Evolutionary conservation across 805 yeast species (phyloP), one percentile per base, ranked within the genome.

Genomic region (Brettanomyces naardenensis): DNA sequence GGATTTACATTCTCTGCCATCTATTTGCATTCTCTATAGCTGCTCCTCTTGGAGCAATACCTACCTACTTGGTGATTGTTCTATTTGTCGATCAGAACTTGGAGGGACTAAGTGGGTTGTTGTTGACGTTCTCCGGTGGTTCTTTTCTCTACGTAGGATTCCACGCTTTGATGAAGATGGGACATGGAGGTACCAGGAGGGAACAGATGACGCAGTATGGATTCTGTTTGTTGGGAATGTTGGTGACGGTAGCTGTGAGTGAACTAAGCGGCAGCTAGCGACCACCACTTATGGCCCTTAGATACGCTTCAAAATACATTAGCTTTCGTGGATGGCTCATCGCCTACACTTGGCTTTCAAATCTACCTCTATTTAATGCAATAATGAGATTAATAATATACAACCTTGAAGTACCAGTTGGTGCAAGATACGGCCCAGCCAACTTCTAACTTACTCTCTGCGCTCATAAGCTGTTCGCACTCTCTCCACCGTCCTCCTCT

Each of bases 61-160:
- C 68, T 5, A 69, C 84, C 0, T 78, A 68, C 48, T 15, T 49
- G 2, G 23, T 56, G 5, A 31, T 44, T 0, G 27, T 34, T 13
- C 15, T 46, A 2, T 33, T 51, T 15, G 28, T 42, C 10, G 19
- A 37, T 2, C 38, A 44, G 22, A 38, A 61, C 13, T 36, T 64
- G 14, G 56, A 70, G n/a, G 35, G 46, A 28, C 25, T 63, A 2
- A 56, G 61, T 29, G 84, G 82, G 0, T 52, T 69, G n/a, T 54
- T 83, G 34, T 56, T 80, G 33, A 57, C 80, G 3, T 73, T 80
- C 48, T 71, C 81, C 41, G 85, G 82, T 6, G 92, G 92, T 6
- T 77, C 87, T 1, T 82, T 83, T 49, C 52, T 81, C 19, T 83
- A 71, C 48, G 85, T 83, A 26, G 83, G 86, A 9, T 64, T 75